Conservation (phyloP, 2,329 filamentous ascomycete species). For the Pseudomassariella vexata region DNA sequence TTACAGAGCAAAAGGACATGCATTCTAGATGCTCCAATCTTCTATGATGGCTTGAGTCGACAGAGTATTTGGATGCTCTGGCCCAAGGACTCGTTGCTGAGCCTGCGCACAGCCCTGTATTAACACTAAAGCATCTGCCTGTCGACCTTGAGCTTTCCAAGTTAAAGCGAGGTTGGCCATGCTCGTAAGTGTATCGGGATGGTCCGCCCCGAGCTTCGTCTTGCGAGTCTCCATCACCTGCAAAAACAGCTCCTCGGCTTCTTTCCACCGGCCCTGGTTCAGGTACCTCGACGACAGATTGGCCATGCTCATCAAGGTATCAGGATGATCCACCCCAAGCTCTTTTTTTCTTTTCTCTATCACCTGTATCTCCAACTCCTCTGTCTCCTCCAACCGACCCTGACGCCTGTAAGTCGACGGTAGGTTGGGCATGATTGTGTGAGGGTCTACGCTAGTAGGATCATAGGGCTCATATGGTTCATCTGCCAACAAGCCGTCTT, state of each 20-base stretch:
- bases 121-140: slow-evolving; percentile 1
- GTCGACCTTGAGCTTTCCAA: slow-evolving; percentile 4
- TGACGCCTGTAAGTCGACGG: too few species aligned
- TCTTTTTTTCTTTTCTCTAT: slow-evolving; percentile 6
- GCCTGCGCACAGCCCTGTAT: too few species aligned
- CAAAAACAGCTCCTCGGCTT: slow-evolving; percentile 5
- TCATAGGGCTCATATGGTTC: too few species aligned
- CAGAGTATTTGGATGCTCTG: too few species aligned
- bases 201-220: slow-evolving; percentile 1
- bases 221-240: slow-evolving; percentile 4
- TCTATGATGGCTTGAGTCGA: too few species aligned
- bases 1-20: too few species aligned
- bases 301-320: slow-evolving; percentile 4
- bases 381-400: slow-evolving; percentile 7
- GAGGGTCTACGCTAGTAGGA: too few species aligned
- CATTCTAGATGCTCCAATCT: too few species aligned
- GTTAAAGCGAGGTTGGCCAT: slow-evolving; percentile 6
- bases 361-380: slow-evolving; percentile 6
- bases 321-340: slow-evolving; percentile 5
- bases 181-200: slow-evolving; percentile 6
- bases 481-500: too few species aligned
- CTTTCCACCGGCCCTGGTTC: slow-evolving; percentile 5
- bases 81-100: too few species aligned
- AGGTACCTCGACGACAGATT: slow-evolving; percentile 5
- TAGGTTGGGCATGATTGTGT: too few species aligned